Evolutionary conservation across 1,139 yeast species (phyloP).

Genomic region (Arxiozyma slooffiae): DNA sequence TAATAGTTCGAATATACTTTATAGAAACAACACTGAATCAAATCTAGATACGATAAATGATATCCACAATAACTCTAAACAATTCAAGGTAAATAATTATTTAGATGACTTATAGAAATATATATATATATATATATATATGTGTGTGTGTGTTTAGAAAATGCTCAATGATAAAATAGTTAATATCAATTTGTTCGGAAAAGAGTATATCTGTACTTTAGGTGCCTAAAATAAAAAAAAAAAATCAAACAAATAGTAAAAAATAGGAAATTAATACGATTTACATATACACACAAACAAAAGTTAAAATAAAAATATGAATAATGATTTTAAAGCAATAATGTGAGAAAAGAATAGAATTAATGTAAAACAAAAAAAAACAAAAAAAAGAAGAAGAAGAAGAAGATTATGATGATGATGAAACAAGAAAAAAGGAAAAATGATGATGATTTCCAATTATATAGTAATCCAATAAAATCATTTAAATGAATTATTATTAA

Average conservation of each 20-base stretch:
- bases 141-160: no score
- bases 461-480: background rate
- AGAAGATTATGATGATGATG: background rate
- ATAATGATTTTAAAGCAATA: background rate
- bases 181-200: background rate
- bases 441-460: background rate
- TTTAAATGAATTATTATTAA: slow-evolving; percentile 3
- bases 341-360: background rate
- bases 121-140: background rate
- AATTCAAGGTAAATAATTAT: background rate
- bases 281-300: no score
- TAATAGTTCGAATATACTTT: background rate
- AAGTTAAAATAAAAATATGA: background rate
- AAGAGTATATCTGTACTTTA: background rate
- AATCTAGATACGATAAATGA: background rate
- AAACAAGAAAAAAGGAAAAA: no score
- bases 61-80: background rate
- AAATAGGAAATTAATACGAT: no score
- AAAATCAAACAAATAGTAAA: no score
- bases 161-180: background rate
- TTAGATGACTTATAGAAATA: background rate
- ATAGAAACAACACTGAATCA: background rate
- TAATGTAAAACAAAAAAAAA: background rate
- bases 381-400: background rate
- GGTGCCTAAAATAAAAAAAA: no score